A percentile compares a stretch with the other conserved stretches of the same genome.
phyloP scores from a whole-genome alignment of 208 protist genomes.

The Leishmania major region DNA sequence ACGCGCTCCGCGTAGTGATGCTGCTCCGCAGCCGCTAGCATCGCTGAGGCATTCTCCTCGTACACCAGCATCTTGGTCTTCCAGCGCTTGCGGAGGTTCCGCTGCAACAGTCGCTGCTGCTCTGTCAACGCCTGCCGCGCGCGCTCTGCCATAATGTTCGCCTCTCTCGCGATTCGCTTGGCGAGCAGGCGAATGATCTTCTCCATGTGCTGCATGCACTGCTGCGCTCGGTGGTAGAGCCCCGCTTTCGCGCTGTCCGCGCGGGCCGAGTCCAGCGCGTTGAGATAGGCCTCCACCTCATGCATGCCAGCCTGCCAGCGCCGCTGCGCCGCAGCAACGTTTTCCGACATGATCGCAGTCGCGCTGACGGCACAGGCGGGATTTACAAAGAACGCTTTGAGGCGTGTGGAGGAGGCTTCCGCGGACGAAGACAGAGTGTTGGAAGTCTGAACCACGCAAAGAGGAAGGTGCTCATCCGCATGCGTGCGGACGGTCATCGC shows the following conservation, averaged over 20 bases:
- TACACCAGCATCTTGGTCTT: slow-evolving; percentile 37
- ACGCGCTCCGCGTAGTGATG: slow-evolving; percentile 37
- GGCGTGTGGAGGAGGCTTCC: background rate
- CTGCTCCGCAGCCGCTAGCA: slow-evolving; percentile 34
- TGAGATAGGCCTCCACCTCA: slow-evolving; percentile 41
- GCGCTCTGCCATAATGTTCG: slow-evolving; percentile 25
- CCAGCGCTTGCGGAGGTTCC: slow-evolving; percentile 46
- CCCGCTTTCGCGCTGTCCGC: slow-evolving; percentile 46
- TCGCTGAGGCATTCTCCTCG: slow-evolving; percentile 31
- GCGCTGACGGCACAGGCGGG: background rate
- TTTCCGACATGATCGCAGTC: background rate
- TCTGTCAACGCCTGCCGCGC: slow-evolving; percentile 32
- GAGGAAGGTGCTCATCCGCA: background rate
- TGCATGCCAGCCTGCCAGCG: slow-evolving; percentile 32
- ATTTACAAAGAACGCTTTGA: slow-evolving; percentile 8
- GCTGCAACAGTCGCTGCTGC: slow-evolving; percentile 39
- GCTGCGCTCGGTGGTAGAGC: slow-evolving; percentile 39
- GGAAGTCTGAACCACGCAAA: background rate
- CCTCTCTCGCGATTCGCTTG: slow-evolving; percentile 36
- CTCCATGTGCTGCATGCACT: slow-evolving; percentile 55
- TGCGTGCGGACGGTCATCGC: background rate
- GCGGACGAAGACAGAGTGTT: background rate
- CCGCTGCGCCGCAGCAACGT: slow-evolving; percentile 12
- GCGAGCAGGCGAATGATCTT: slow-evolving; percentile 49
- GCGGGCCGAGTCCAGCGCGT: slow-evolving; percentile 48